Conservation (phyloP, 2,329 filamentous ascomycete genomes). For the Claviceps purpurea region DNA sequence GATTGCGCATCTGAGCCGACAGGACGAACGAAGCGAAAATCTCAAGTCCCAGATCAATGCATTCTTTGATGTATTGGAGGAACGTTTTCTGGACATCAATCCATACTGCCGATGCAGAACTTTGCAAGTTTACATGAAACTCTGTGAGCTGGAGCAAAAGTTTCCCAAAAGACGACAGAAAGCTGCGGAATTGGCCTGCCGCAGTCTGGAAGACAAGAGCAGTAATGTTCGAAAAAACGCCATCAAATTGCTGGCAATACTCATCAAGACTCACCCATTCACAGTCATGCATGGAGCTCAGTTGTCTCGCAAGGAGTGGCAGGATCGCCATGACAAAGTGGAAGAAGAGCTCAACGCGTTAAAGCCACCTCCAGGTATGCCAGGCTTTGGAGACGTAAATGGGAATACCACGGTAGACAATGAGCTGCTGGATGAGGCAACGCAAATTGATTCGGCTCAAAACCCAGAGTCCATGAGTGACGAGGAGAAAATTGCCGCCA, state of each 20-base stretch:
- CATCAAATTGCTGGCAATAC: conserved; percentile 75
- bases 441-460: conserved; percentile 58
- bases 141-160: conserved; percentile 92
- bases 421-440: conserved; percentile 75
- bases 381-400: conserved; percentile 42
- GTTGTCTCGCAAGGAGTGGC: conserved; percentile 76
- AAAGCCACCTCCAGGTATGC: conserved; percentile 65
- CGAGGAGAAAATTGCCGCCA: conserved; percentile 58
- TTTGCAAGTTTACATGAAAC: conserved; percentile 82
- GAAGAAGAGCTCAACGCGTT: conserved; percentile 71
- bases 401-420: conserved; percentile 61
- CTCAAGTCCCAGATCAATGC: conserved; percentile 91
- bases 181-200: conserved; percentile 73
- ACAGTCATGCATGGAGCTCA: conserved; percentile 82
- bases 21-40: conserved; percentile 83
- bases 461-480: conserved; percentile 60
- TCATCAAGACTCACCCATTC: conserved; percentile 92
- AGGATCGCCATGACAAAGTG: conserved; percentile 64
- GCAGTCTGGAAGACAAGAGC: conserved; percentile 93
- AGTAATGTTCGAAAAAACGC: conserved; percentile 93
- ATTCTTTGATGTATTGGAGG: conserved; percentile 93
- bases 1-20: conserved; percentile 77
- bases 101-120: conserved; percentile 87
- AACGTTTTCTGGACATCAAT: conserved; percentile 91
- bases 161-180: conserved; percentile 84